A percentile compares a stretch with the other conserved stretches of the same genome.
Evolutionary conservation across 805 yeast genomes (phyloP).

Genomic region (Metschnikowia corniflorae): DNA sequence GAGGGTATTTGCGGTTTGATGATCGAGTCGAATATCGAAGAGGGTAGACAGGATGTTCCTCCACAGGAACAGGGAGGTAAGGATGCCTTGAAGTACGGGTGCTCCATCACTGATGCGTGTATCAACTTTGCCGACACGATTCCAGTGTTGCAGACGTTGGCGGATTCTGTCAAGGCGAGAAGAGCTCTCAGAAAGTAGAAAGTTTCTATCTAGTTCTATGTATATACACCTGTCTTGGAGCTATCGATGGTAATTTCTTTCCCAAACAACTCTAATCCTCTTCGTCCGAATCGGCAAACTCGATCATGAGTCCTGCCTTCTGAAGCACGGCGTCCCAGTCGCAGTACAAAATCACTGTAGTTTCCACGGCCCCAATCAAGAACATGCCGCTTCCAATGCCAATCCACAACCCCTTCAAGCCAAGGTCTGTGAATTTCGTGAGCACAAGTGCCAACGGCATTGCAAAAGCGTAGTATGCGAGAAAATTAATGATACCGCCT

Average conservation of each 20-base stretch:
- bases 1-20: conserved; percentile 81
- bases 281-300: conserved; percentile 15
- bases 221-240: too few relatives aligned
- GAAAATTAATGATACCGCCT: conserved; percentile 66
- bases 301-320: conserved; percentile 26
- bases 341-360: conserved; percentile 43
- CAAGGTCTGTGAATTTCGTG: conserved; percentile 43
- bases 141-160: conserved; percentile 69
- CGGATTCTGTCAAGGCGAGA: conserved; percentile 81
- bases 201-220: neutral
- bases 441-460: conserved; percentile 62
- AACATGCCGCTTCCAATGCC: conserved; percentile 67
- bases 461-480: conserved; percentile 69
- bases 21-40: conserved; percentile 91
- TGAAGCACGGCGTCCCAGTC: conserved; percentile 50
- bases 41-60: conserved; percentile 86
- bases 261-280: conserved; percentile 5
- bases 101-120: conserved; percentile 96
- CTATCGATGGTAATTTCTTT: too few relatives aligned
- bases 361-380: conserved; percentile 49
- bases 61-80: conserved; percentile 43
- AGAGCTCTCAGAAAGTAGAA: conserved; percentile 37
- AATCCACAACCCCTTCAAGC: conserved; percentile 67
- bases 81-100: conserved; percentile 79
- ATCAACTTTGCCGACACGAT: conserved; percentile 90